These are phyloP conservation scores for Botrytis paeoniae DNA, from an alignment of 2,329 filamentous ascomycete genomes.

Conservation along the genomic window DNA sequence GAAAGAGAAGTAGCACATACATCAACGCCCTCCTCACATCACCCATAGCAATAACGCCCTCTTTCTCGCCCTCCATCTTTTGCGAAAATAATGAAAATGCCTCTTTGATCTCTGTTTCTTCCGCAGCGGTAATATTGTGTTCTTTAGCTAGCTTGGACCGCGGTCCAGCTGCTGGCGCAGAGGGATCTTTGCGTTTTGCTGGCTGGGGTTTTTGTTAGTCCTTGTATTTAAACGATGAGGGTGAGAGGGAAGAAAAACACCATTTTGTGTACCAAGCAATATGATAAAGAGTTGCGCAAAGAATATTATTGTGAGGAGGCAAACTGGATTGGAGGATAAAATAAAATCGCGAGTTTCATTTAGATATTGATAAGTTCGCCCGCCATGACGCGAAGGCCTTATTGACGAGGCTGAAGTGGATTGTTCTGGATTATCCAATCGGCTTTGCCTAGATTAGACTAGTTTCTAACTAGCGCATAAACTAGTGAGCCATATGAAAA, in stretches of 20 bases:
- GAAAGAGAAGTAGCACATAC: slow-evolving; percentile 44
- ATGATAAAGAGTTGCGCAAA: not conserved
- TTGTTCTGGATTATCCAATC: not conserved
- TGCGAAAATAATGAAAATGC: slow-evolving; percentile 81
- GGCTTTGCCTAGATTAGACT: not conserved
- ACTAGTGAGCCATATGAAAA: slow-evolving; percentile 3
- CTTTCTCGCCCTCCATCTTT: slow-evolving; percentile 67
- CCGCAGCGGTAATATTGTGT: slow-evolving; percentile 76
- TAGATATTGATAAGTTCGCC: slow-evolving; percentile 6
- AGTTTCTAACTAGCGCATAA: not conserved
- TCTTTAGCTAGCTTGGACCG: slow-evolving; percentile 91
- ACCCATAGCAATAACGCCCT: slow-evolving; percentile 46
- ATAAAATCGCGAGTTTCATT: not conserved
- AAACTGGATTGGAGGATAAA: no score
- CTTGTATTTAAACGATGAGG: no score
- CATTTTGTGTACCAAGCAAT: not conserved
- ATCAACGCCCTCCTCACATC: slow-evolving; percentile 68
- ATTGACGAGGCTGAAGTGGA: slow-evolving; percentile 3
- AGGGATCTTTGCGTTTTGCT: slow-evolving; percentile 34
- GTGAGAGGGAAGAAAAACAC: no score
- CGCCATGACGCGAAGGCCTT: slow-evolving; percentile 11
- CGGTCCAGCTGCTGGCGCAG: slow-evolving; percentile 32
- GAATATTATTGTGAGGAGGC: not conserved
- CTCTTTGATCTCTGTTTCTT: slow-evolving; percentile 88
- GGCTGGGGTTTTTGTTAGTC: slow-evolving; percentile 28